These are phyloP conservation scores for Hypocrella siamensis DNA, from an alignment of 2,329 filamentous ascomycete genomes.

Conservation along the genomic window DNA sequence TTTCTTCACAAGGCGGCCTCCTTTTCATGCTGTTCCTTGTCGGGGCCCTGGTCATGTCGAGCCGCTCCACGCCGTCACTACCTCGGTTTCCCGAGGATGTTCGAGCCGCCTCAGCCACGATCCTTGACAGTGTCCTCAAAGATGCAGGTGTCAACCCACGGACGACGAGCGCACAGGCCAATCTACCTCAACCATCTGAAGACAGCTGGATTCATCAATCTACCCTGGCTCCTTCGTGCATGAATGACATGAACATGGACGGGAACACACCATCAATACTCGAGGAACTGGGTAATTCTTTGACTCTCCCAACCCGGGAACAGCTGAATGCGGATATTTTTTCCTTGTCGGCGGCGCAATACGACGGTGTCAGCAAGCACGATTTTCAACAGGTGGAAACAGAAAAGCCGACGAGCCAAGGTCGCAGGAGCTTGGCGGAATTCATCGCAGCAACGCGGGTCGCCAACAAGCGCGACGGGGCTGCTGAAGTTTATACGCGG, in stretches of 20 bases:
- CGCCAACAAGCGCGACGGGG: slow-evolving; percentile 49
- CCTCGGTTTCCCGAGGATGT: slow-evolving; percentile 69
- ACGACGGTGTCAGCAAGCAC: slow-evolving; percentile 56
- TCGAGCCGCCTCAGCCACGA: slow-evolving; percentile 58
- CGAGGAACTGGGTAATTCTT: slow-evolving; percentile 48
- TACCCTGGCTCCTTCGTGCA: slow-evolving; percentile 23
- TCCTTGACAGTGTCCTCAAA: slow-evolving; percentile 70
- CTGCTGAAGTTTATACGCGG: slow-evolving; percentile 81
- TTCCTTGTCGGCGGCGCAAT: slow-evolving; percentile 71
- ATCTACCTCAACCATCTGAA: slow-evolving; percentile 37
- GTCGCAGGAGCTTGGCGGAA: slow-evolving; percentile 63
- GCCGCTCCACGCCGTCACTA: slow-evolving; percentile 55
- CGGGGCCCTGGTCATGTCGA: slow-evolving; percentile 89
- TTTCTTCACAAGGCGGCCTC: slow-evolving; percentile 62
- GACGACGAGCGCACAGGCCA: slow-evolving; percentile 25
- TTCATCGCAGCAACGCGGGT: slow-evolving; percentile 65
- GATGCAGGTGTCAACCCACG: slow-evolving; percentile 48
- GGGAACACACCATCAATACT: slow-evolving; percentile 42
- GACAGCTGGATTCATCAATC: slow-evolving; percentile 25
- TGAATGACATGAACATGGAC: slow-evolving; percentile 22
- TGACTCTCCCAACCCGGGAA: slow-evolving; percentile 63
- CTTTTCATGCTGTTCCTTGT: slow-evolving; percentile 93
- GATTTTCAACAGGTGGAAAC: slow-evolving; percentile 49
- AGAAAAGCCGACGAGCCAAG: slow-evolving; percentile 40
- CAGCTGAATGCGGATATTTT: slow-evolving; percentile 84